Percentiles rank a stretch among this genome's conserved stretches.
Conservation (phyloP, 2,329 filamentous ascomycete genomes). For the Thielaviopsis punctulata region DNA sequence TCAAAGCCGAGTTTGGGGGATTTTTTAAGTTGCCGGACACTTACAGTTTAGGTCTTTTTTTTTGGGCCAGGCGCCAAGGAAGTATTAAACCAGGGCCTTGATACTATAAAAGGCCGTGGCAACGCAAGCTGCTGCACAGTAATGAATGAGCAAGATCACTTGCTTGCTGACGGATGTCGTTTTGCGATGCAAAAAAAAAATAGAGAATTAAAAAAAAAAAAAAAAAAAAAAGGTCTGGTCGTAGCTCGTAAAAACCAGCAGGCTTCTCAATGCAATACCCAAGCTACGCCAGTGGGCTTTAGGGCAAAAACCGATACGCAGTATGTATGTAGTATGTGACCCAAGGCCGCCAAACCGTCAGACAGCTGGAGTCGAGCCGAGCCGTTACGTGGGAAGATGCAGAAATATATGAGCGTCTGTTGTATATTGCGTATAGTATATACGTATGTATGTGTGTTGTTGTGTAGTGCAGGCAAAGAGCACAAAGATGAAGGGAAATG, state of each 20-base stretch:
- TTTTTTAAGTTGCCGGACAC: constrained; percentile 9
- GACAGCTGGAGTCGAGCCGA: not conserved
- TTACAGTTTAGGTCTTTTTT: constrained; percentile 12
- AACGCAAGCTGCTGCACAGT: not conserved
- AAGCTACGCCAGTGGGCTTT: not conserved
- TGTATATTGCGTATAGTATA: too few relatives aligned
- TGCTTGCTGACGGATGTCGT: not conserved
- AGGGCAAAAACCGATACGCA: too few relatives aligned
- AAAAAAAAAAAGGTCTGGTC: not conserved
- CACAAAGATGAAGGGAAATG: not conserved
- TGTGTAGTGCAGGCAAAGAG: not conserved
- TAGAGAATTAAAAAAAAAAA: too few relatives aligned
- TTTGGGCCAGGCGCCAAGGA: constrained; percentile 10
- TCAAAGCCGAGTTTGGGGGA: not conserved
- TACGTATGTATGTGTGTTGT: too few relatives aligned
- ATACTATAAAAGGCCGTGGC: not conserved
- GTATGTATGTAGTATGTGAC: too few relatives aligned
- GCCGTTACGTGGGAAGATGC: not conserved
- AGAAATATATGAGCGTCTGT: not conserved
- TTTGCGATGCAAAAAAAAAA: too few relatives aligned
- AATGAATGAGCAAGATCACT: not conserved
- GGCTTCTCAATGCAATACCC: not conserved
- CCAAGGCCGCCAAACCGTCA: not conserved
- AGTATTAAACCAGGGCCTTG: constrained; percentile 1
- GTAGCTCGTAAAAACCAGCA: not conserved